phyloP scores from a whole-genome alignment of 441 rosid genomes.

The Populus hybrid region DNA sequence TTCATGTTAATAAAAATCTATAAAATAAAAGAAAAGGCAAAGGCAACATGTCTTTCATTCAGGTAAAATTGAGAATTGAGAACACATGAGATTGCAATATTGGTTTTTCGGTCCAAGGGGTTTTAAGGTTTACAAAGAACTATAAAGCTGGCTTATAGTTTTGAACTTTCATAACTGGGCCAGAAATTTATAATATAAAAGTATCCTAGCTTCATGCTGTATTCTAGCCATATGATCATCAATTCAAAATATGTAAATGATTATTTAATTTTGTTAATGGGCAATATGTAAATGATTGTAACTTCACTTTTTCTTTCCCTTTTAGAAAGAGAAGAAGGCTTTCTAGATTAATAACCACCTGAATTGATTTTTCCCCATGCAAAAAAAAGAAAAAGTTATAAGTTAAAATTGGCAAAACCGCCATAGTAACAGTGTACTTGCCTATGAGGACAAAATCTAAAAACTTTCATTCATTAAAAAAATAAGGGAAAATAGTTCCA shows the following conservation, averaged over 20 bases:
- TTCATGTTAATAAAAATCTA: neutral
- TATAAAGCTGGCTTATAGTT: neutral
- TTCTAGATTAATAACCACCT: too few relatives aligned
- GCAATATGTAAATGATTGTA: neutral
- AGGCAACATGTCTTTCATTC: neutral
- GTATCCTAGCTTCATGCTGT: neutral
- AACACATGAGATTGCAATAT: neutral
- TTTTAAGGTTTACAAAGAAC: neutral
- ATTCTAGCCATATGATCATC: neutral
- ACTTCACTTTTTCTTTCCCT: too few relatives aligned
- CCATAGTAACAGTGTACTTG: neutral
- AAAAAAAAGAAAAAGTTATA: too few relatives aligned
- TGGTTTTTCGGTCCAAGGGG: neutral
- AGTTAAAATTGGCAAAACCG: too few relatives aligned
- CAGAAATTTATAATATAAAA: too few relatives aligned
- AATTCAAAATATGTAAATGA: neutral
- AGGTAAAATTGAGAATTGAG: neutral
- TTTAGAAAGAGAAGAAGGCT: too few relatives aligned
- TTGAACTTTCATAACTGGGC: neutral
- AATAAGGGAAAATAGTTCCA: neutral
- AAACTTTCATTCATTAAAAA: neutral
- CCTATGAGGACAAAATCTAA: neutral
- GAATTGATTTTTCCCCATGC: too few relatives aligned
- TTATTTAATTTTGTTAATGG: too few relatives aligned
- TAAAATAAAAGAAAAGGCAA: constrained; percentile 5